Evolutionary conservation across 2,329 filamentous ascomycete genomes (phyloP), one percentile per base, ranked within the genome.

Genomic region (Amesomyces nigricolor): DNA sequence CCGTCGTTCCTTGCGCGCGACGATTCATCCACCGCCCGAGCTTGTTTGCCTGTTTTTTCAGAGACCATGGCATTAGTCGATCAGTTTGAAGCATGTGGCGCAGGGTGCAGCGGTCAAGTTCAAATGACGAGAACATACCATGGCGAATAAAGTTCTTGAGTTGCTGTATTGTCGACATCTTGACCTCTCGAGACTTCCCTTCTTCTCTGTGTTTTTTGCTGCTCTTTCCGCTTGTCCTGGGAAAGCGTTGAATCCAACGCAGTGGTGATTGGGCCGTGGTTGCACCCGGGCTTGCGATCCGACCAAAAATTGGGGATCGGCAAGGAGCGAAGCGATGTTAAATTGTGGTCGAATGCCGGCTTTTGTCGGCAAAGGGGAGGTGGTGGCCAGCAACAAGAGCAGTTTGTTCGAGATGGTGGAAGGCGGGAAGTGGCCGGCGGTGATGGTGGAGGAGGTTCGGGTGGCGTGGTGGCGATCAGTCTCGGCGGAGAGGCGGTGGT

Each of bases 111-210:
- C 29, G 22, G 16, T 14, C 11, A 13, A 16, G 11, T 4, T 29
- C 26, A 7, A 17, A 32, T 11, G 17, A 38, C 16, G 38, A 32
- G 22, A 38, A 66, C 76, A 54, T 75, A 85, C 82, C 92, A 78
- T 96, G 92, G 63, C 92, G 89, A 74, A 97, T 94, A 74, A 97
- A 95, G 74, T 96, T 96, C 76, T 97, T 96, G 66, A 96, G 83
- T 70, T 94, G 94, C 77, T 96, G 92, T 76, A 96, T 95, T 63
- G 82, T 83, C 67, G 81, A 84, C 81, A 85, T 84, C 43, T 63
- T 70, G 48, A 54, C 35, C 56, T 29, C 13, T 49, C 17, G 13
- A 16, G n/a, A 19, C 4, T 16, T 38, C 43, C 45, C 37, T 42
- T 46, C 14, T 49, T 47, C 17, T 35, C 22, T 50, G 16, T 35